Evolutionary conservation across 805 yeast species (phyloP).

Genomic region (Wickerhamomyces queroliae): DNA sequence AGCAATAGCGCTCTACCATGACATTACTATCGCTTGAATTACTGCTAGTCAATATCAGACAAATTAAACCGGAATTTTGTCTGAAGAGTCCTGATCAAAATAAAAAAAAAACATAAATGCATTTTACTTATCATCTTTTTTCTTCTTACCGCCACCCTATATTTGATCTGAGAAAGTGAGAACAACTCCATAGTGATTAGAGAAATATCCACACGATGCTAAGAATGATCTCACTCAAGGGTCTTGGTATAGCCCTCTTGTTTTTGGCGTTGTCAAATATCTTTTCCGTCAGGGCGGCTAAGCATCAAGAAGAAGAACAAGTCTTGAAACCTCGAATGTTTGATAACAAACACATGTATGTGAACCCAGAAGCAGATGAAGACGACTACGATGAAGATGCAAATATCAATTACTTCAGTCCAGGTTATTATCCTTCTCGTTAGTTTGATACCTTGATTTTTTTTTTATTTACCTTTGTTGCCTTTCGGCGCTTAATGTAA

Average conservation of each 20-base stretch:
- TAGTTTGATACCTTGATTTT: constrained; percentile 6
- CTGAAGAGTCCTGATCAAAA: too few species aligned
- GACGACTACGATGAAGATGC: constrained; percentile 9
- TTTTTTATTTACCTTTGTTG: not conserved
- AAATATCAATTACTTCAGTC: constrained; percentile 16
- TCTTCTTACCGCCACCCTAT: too few species aligned
- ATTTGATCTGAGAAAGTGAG: too few species aligned
- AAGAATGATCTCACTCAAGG: not conserved
- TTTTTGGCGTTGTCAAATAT: not conserved
- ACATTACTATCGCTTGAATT: too few species aligned
- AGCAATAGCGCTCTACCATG: constrained; percentile 7
- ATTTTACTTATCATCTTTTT: too few species aligned
- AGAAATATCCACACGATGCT: too few species aligned
- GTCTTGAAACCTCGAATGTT: constrained; percentile 5
- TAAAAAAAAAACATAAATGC: too few species aligned
- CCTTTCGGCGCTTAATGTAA: not conserved
- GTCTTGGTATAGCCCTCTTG: not conserved
- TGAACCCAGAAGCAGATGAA: constrained; percentile 13
- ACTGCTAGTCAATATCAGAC: too few species aligned
- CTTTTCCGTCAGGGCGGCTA: not conserved
- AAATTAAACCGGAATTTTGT: too few species aligned
- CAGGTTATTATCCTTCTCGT: constrained; percentile 20
- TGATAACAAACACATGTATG: constrained; percentile 16
- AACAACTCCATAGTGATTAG: too few species aligned
- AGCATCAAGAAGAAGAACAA: not conserved